Evolutionary conservation across 75 land plant genomes (phyloP).

Genomic region (Pinus tabuliformis): DNA sequence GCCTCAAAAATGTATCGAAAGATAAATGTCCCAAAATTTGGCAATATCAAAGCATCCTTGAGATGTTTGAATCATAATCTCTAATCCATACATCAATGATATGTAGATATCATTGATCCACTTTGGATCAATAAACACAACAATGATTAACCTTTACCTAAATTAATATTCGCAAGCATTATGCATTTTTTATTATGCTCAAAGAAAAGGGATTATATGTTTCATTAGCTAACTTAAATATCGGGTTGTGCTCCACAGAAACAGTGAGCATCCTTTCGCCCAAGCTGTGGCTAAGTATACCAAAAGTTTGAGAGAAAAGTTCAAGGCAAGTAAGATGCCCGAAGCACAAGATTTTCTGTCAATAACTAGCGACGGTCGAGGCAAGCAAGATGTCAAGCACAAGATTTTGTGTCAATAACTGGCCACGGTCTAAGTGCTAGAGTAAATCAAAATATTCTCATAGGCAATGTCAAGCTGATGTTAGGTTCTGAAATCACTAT

Average conservation of each 20-base stretch:
- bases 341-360: slow-evolving; percentile 54
- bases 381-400: slow-evolving; percentile 23
- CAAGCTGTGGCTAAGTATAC: slow-evolving; percentile 76
- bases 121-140: too few relatives aligned
- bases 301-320: slow-evolving; percentile 34
- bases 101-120: too few relatives aligned
- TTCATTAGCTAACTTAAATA: background rate
- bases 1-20: too few relatives aligned
- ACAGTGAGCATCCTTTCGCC: slow-evolving; percentile 85
- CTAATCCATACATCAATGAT: too few relatives aligned
- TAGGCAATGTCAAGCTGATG: slow-evolving; percentile 81
- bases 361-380: slow-evolving; percentile 61
- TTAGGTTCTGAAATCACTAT: slow-evolving; percentile 21
- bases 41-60: too few relatives aligned
- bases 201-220: slow-evolving; percentile 1
- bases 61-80: too few relatives aligned
- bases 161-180: too few relatives aligned
- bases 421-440: slow-evolving; percentile 69
- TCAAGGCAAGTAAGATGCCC: slow-evolving; percentile 19
- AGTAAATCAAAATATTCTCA: slow-evolving; percentile 41
- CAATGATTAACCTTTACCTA: too few relatives aligned
- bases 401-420: slow-evolving; percentile 54
- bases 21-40: too few relatives aligned
- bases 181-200: background rate
- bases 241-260: slow-evolving; percentile 35